Evolutionary conservation across 371 early-diverging fungal species (phyloP).

Genomic region (Lichtheimia ornata): DNA sequence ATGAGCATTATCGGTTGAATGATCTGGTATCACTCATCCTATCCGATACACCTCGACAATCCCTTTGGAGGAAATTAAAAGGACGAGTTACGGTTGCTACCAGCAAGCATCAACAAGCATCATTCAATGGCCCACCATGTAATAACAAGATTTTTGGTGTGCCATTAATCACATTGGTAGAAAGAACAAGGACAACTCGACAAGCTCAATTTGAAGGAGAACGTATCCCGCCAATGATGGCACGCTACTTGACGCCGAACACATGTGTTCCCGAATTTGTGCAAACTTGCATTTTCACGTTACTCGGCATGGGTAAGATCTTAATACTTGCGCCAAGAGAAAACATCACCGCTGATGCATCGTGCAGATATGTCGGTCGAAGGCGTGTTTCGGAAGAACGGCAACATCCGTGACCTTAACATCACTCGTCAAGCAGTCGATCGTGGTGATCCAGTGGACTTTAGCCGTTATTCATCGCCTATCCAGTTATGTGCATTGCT

Average conservation of each 20-base stretch:
- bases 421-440: slow-evolving; percentile 67
- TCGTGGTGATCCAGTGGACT: slow-evolving; percentile 20
- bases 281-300: slow-evolving; percentile 72
- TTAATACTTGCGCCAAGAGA: background rate
- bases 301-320: slow-evolving; percentile 73
- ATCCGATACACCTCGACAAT: slow-evolving; percentile 53
- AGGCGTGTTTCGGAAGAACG: slow-evolving; percentile 97
- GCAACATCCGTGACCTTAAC: slow-evolving; percentile 89
- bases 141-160: slow-evolving; percentile 48
- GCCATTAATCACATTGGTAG: slow-evolving; percentile 22
- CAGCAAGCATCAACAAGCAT: slow-evolving; percentile 45
- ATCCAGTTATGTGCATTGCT: slow-evolving; percentile 93
- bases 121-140: background rate
- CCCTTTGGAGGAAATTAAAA: slow-evolving; percentile 63
- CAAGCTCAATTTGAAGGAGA: too few relatives aligned
- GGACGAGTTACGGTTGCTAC: too few relatives aligned
- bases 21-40: slow-evolving; percentile 75
- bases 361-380: slow-evolving; percentile 82
- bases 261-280: slow-evolving; percentile 82
- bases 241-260: slow-evolving; percentile 30
- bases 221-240: slow-evolving; percentile 29
- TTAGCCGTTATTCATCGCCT: slow-evolving; percentile 59
- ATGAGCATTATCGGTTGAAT: slow-evolving; percentile 61
- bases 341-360: background rate
- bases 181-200: slow-evolving; percentile 24